Evolutionary conservation across 1,139 yeast species (phyloP).

Genomic region (Hanseniaspora sp.): DNA sequence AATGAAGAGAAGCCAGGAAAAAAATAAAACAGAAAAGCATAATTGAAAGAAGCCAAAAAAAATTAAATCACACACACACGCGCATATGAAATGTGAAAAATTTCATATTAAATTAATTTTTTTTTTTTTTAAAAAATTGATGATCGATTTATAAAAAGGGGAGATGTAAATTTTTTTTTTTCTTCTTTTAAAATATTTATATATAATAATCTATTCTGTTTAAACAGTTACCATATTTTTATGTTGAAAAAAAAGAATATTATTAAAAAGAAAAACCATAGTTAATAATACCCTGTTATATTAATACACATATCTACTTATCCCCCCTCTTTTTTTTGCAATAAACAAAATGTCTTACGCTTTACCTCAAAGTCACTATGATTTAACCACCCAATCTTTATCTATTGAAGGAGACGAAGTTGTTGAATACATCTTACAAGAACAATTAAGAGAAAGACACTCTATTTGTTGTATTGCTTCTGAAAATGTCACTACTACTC

Average conservation of each 20-base stretch:
- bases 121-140: too few species aligned
- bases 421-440: slow-evolving; percentile 71
- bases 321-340: neutral
- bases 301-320: slow-evolving; percentile 23
- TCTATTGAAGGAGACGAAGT: slow-evolving; percentile 65
- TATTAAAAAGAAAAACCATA: too few species aligned
- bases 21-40: neutral
- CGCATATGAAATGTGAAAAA: too few species aligned
- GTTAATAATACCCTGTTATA: neutral
- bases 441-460: slow-evolving; percentile 86
- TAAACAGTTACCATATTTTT: too few species aligned
- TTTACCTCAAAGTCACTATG: slow-evolving; percentile 53
- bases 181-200: too few species aligned
- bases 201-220: too few species aligned
- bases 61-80: too few species aligned
- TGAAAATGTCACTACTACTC: slow-evolving; percentile 92
- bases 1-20: neutral
- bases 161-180: too few species aligned
- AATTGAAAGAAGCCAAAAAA: too few species aligned
- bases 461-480: slow-evolving; percentile 91
- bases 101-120: too few species aligned
- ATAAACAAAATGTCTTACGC: slow-evolving; percentile 12
- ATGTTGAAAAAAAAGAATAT: too few species aligned
- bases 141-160: too few species aligned
- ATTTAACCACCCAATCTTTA: slow-evolving; percentile 57